These are phyloP conservation scores for Syncephalastrum racemosum DNA, from an alignment of 371 early-diverging fungal genomes.

Conservation along the genomic window DNA sequence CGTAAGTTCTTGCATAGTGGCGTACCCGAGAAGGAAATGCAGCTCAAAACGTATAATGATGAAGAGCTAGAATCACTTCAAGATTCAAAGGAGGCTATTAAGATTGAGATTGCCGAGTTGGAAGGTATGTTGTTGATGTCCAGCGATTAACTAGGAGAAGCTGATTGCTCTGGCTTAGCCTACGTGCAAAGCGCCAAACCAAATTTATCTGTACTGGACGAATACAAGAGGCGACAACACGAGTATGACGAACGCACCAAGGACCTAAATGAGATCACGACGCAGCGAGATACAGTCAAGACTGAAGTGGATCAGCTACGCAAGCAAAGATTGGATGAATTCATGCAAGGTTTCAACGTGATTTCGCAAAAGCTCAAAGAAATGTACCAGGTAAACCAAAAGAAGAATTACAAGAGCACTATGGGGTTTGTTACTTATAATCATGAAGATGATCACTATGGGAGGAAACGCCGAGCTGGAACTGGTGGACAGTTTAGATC, in stretches of 20 bases:
- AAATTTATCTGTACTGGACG: slow-evolving; percentile 85
- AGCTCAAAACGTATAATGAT: slow-evolving; percentile 43
- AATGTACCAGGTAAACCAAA: slow-evolving; percentile 89
- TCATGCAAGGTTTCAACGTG: slow-evolving; percentile 95
- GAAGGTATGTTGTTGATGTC: slow-evolving; percentile 28
- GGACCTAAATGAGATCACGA: slow-evolving; percentile 79
- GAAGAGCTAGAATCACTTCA: slow-evolving; percentile 51
- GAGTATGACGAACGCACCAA: slow-evolving; percentile 70
- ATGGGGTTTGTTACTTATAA: not conserved
- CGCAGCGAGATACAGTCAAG: slow-evolving; percentile 74
- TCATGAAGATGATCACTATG: slow-evolving; percentile 89
- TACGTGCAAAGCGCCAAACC: slow-evolving; percentile 75
- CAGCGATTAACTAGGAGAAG: not conserved
- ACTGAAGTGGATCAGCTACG: slow-evolving; percentile 75
- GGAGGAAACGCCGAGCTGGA: slow-evolving; percentile 99
- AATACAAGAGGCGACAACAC: slow-evolving; percentile 79
- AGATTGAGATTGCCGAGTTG: slow-evolving; percentile 49
- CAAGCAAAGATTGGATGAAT: slow-evolving; percentile 85
- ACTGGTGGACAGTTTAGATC: slow-evolving; percentile 98
- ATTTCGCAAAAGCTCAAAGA: slow-evolving; percentile 97
- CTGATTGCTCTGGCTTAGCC: slow-evolving; percentile 31
- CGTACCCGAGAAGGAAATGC: slow-evolving; percentile 60
- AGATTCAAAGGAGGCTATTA: slow-evolving; percentile 29
- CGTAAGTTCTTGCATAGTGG: slow-evolving; percentile 11
- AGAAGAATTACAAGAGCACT: not conserved